Evolutionary conservation across 1,139 yeast species (phyloP).

Genomic region (Meyerozyma carpophila): DNA sequence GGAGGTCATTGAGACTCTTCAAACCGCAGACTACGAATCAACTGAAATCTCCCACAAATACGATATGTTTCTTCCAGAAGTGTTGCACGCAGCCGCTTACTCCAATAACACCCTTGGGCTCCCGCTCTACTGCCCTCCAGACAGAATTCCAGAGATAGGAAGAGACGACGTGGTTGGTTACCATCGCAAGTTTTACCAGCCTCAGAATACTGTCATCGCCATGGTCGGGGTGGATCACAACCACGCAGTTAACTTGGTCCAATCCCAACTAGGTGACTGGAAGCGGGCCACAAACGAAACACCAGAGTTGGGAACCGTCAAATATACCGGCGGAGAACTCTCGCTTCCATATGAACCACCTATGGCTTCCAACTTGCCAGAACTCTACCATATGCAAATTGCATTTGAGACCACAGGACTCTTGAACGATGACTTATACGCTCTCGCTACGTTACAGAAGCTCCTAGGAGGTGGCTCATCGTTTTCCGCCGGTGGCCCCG

Average conservation of each 20-base stretch:
- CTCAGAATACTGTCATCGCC: slow-evolving; percentile 80
- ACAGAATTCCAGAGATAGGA: slow-evolving; percentile 52
- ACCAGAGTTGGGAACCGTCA: slow-evolving; percentile 42
- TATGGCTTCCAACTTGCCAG: slow-evolving; percentile 65
- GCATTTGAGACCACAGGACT: slow-evolving; percentile 88
- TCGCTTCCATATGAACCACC: slow-evolving; percentile 69
- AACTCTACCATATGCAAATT: slow-evolving; percentile 78
- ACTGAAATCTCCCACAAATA: slow-evolving; percentile 78
- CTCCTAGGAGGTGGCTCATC: slow-evolving; percentile 98
- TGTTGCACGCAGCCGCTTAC: slow-evolving; percentile 80
- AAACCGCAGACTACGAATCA: slow-evolving; percentile 76
- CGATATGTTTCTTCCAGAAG: slow-evolving; percentile 83
- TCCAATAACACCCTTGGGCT: slow-evolving; percentile 70
- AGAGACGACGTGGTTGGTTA: slow-evolving; percentile 54
- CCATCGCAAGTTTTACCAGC: slow-evolving; percentile 65
- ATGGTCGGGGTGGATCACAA: slow-evolving; percentile 82
- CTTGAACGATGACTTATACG: slow-evolving; percentile 81
- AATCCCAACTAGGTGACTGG: slow-evolving; percentile 63
- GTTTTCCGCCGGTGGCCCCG: slow-evolving; percentile 99
- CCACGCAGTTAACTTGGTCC: slow-evolving; percentile 60
- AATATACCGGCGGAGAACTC: slow-evolving; percentile 74
- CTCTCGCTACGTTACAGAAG: slow-evolving; percentile 85
- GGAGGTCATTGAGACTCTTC: slow-evolving; percentile 70
- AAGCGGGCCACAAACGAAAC: slow-evolving; percentile 22
- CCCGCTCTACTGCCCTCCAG: slow-evolving; percentile 79